Evolutionary conservation across 768 basidiomycete genomes (phyloP), one percentile per base, ranked within the genome.

Genomic region (Lentinula lateritia): DNA sequence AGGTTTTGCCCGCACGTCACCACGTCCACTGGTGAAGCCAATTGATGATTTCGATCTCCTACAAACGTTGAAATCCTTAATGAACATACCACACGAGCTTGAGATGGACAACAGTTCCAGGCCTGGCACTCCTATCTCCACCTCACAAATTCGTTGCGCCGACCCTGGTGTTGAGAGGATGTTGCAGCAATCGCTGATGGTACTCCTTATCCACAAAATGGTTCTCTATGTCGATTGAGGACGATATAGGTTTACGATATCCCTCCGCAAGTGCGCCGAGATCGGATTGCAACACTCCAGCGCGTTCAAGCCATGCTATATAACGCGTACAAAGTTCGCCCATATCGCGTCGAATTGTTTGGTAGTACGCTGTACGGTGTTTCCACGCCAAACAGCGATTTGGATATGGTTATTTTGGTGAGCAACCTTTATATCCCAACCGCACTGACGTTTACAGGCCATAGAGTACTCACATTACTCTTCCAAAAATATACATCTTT

Each of bases 321-420:
- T 57, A 55, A 64, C 2, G 53, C 48, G 6, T 82, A 70, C 63
- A 28, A 28, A 28, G 28, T 79, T 78, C 5, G 1, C 5, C 6
- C 23, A 61, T 82, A 76, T 66, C 52, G 38, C 3, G 73, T 83
- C 3, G 65, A 69, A 32, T 58, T 72, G 1, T 86, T 84, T 66
- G 84, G 84, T 36, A 85, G 84, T 62, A 76, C 78, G 16, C 70
- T 72, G 64, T 83, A 84, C 66, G 81, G 81, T 36, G 74, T 78
- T 38, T 74, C 77, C 43, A 65, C 69, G 36, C 45, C 59, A 2
- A 63, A 54, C 2, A 82, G 83, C 63, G 84, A 86, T 66, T 67
- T 86, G 50, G 84, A 86, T 65, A 63, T 85, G 52, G 74, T 83
- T 8, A 69, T 87, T 43, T 58, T 83, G 2, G 85, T 86, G 58